phyloP scores from a whole-genome alignment of 345 rosid species.

The Arabis alpina region DNA sequence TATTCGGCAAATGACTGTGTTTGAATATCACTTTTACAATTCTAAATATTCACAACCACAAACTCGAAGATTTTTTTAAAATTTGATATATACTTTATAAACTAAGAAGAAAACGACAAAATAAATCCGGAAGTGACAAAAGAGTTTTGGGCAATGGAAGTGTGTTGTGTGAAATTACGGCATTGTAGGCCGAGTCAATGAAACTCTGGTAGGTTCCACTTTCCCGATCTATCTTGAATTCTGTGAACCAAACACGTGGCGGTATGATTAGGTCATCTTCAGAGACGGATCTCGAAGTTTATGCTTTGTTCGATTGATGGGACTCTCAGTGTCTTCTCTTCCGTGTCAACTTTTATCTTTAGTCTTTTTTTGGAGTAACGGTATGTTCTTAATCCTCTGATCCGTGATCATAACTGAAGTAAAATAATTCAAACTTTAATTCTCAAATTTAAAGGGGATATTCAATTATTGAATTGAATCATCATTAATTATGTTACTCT shows the following conservation, averaged over 20 bases:
- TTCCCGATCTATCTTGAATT: conserved; percentile 26
- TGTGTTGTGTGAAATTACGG: conserved; percentile 33
- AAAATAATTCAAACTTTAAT: too few species aligned
- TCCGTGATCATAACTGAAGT: background rate
- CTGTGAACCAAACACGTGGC: conserved; percentile 39
- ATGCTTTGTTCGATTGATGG: conserved; percentile 25
- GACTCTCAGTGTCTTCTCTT: conserved; percentile 17
- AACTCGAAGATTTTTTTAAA: too few species aligned
- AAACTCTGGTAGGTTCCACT: conserved; percentile 14
- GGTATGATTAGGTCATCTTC: conserved; percentile 20
- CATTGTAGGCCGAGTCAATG: conserved; percentile 25
- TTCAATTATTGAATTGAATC: too few species aligned
- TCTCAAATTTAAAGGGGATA: too few species aligned
- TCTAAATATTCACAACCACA: too few species aligned
- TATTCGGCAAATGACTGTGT: too few species aligned
- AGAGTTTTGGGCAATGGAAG: conserved; percentile 34
- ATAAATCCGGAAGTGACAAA: background rate
- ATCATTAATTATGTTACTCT: too few species aligned
- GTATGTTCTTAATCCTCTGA: background rate
- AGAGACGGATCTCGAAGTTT: conserved; percentile 31
- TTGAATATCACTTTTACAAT: too few species aligned
- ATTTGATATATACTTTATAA: background rate
- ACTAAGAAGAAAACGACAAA: conserved; percentile 10
- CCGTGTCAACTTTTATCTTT: conserved; percentile 13
- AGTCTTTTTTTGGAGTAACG: background rate